phyloP scores from a whole-genome alignment of 2,329 filamentous ascomycete species.

The Colletotrichum caudatum region DNA sequence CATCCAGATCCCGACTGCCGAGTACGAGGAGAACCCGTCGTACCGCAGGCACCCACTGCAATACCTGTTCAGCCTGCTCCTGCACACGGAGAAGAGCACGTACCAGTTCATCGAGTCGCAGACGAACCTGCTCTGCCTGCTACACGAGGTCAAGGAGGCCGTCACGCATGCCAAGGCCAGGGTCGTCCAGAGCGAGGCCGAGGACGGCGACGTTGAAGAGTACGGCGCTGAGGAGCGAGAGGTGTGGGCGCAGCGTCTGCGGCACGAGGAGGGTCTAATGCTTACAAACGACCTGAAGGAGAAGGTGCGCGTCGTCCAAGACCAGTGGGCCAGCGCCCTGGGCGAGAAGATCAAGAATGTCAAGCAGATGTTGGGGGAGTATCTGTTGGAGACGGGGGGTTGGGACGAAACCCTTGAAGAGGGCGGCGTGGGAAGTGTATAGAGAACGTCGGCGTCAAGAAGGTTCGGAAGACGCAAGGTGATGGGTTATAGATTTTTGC shows the following conservation, averaged over 20 bases:
- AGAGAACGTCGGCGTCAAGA: slow-evolving; percentile 36
- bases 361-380: slow-evolving; percentile 79
- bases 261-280: slow-evolving; percentile 73
- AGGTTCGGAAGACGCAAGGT: not conserved
- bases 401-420: slow-evolving; percentile 85
- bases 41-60: slow-evolving; percentile 87
- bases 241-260: slow-evolving; percentile 65
- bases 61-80: slow-evolving; percentile 87
- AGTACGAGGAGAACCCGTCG: slow-evolving; percentile 86
- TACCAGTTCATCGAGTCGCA: slow-evolving; percentile 98
- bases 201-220: slow-evolving; percentile 53
- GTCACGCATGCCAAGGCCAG: slow-evolving; percentile 77
- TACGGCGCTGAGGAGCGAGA: slow-evolving; percentile 53
- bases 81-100: slow-evolving; percentile 90
- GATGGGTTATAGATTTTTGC: slow-evolving; percentile 23
- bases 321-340: slow-evolving; percentile 90
- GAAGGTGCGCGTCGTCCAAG: slow-evolving; percentile 89
- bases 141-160: slow-evolving; percentile 90
- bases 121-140: slow-evolving; percentile 87
- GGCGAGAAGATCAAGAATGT: slow-evolving; percentile 80
- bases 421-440: slow-evolving; percentile 62
- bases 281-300: slow-evolving; percentile 92
- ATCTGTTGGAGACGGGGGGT: slow-evolving; percentile 81
- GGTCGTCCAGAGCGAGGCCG: slow-evolving; percentile 74
- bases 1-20: slow-evolving; percentile 80